Percentiles rank a stretch among this genome's conserved stretches.
These are phyloP conservation scores for Solanum paucissectum DNA, from an alignment of 257 asterid genomes.

Conservation along the genomic window DNA sequence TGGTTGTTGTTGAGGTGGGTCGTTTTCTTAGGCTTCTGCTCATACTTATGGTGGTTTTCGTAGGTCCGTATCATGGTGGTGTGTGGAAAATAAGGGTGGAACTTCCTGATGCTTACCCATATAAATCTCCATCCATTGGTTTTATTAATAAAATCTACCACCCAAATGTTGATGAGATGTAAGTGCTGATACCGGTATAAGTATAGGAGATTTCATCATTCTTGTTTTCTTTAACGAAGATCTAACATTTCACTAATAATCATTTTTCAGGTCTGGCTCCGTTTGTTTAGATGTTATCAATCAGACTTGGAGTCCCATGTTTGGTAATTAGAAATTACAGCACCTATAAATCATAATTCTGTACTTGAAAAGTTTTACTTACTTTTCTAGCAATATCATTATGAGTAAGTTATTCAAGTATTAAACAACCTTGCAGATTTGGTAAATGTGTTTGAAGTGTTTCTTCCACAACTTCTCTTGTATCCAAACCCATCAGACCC, in stretches of 20 bases:
- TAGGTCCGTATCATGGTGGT: conserved; percentile 95
- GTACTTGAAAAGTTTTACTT: not conserved
- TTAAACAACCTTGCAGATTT: conserved; percentile 38
- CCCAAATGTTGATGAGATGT: conserved; percentile 98
- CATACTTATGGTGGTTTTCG: conserved; percentile 7
- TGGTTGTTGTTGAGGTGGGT: not conserved
- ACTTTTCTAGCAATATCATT: not conserved
- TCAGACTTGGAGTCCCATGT: conserved; percentile 99
- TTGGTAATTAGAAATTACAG: conserved; percentile 38
- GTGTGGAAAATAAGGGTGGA: conserved; percentile 97
- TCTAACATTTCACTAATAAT: not conserved
- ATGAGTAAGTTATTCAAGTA: not conserved
- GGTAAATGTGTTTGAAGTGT: conserved; percentile 91
- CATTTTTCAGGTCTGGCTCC: conserved; percentile 79
- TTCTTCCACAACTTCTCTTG: conserved; percentile 86
- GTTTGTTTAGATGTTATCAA: conserved; percentile 94
- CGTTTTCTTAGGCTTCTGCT: not conserved
- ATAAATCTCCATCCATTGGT: conserved; percentile 96
- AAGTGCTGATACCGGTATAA: conserved; percentile 9
- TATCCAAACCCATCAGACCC: conserved; percentile 98
- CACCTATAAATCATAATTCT: not conserved
- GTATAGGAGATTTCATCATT: not conserved
- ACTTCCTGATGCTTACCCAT: conserved; percentile 97
- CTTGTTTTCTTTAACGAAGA: not conserved
- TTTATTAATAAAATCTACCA: conserved; percentile 89